A percentile compares a stretch with the other conserved stretches of the same genome.
Conservation (phyloP, 176 grass and related monocot genomes). For the Aegilops sharonensis region DNA sequence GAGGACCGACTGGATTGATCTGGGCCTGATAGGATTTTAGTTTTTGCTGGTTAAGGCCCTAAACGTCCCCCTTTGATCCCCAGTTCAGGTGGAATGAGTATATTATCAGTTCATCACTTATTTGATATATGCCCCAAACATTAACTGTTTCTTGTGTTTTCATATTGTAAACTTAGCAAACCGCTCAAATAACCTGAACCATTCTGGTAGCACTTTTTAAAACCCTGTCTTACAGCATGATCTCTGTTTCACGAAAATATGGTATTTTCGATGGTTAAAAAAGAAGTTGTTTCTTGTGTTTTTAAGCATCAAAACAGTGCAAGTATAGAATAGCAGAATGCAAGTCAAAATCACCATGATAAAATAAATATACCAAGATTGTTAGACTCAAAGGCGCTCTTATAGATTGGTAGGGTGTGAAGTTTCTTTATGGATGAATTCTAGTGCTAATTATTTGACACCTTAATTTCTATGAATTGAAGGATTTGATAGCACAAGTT, state of each 20-base stretch:
- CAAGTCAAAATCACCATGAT: constrained; percentile 3
- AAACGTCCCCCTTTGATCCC: constrained; percentile 1
- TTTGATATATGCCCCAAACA: neutral
- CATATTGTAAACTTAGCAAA: neutral
- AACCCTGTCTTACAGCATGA: neutral
- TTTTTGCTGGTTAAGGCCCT: neutral
- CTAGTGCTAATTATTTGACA: constrained; percentile 28
- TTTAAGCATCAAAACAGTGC: neutral
- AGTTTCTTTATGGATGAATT: constrained; percentile 9
- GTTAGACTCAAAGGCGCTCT: neutral
- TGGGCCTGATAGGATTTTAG: neutral
- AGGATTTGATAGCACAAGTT: constrained; percentile 85
- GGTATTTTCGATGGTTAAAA: neutral
- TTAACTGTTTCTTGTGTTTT: neutral
- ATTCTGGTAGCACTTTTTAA: constrained; percentile 6
- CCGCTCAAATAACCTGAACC: neutral
- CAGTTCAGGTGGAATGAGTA: neutral
- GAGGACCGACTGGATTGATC: neutral
- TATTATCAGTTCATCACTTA: neutral
- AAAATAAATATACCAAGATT: neutral
- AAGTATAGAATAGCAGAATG: neutral
- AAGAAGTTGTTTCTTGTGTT: neutral
- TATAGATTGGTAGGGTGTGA: neutral
- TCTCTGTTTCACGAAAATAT: constrained; percentile 1
- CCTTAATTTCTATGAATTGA: constrained; percentile 33